Base-by-base conservation (phyloP, 140 eudicot genomes). In the Senecio squalidus region DNA sequence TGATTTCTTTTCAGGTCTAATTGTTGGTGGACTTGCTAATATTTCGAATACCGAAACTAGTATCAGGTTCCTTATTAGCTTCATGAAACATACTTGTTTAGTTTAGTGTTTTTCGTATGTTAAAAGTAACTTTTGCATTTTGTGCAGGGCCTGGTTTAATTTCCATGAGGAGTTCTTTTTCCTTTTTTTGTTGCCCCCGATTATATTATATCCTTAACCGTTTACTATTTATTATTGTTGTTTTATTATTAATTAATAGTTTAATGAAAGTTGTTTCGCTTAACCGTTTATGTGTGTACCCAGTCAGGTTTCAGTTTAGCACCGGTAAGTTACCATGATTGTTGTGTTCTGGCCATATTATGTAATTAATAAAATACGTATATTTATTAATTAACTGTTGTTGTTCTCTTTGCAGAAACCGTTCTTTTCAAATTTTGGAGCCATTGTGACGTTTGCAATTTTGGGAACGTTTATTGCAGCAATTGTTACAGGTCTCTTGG, bases 141-240 rank as follows among this genome's bases (percentile, higher is more conserved):
- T 15, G 48, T 53, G 69, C 77, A 90, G 98, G 96, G 69, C 88
- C 17, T 87, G 98, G 98, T 87, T 92, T 49, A 92, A 92, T 82
- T 92, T 92, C 65, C 96, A 87, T 31, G 98, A 92, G 77, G 98
- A 92, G 79, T 92, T 92, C 65, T 92, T 92, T 84, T 84, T 92
- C 74, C 79, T 92, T 23, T 92, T 92, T 57, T 63, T 92, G 84
- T 59, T 92, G 76, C 98, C 98, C 15, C 98, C 98, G 0, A 92
- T 92, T 63, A 92, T 92, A 81, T 92, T 92, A 92, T 92, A 92
- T 92, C 98, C 98, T 78, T 80, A n/a, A n/a, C n/a, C n/a, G n/a
- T 64, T 2, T 55, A 51, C 3, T 57, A 48, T 31, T 23, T 57
- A 24, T 5, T 54, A 25, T 56, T n/a, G n/a, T 48, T 23, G n/a